Conservation (phyloP, 768 basidiomycete genomes). For the Albatrellus ellisii region DNA sequence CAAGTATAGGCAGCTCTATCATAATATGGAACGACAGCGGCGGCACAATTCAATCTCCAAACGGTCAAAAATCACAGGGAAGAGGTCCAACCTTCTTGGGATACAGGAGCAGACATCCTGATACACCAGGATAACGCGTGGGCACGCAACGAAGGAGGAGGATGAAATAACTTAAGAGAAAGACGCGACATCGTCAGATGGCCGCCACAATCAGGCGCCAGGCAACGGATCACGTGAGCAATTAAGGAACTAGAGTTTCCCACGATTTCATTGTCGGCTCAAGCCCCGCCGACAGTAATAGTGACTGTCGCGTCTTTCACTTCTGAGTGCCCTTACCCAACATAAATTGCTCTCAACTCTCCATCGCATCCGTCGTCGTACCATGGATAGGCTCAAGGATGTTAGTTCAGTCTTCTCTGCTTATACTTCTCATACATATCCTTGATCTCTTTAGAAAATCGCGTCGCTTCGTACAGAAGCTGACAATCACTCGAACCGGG, state of each 20-base stretch:
- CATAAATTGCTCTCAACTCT: conserved; percentile 10
- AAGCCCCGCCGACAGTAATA: conserved; percentile 1
- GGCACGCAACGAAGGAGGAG: background rate
- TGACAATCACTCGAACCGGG: conserved; percentile 66
- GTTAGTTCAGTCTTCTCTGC: conserved; percentile 13
- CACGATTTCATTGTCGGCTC: conserved; percentile 2
- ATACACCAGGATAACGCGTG: background rate
- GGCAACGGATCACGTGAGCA: conserved; percentile 5
- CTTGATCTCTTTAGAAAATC: conserved; percentile 43
- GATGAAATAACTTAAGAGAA: background rate
- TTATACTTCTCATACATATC: background rate
- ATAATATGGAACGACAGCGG: no score
- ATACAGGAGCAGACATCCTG: conserved; percentile 49
- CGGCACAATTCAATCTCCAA: conserved; percentile 15
- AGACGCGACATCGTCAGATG: background rate
- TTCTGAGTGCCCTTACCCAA: conserved; percentile 3
- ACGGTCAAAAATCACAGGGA: conserved; percentile 14
- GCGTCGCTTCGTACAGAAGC: conserved; percentile 70
- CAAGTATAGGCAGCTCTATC: conserved; percentile 92
- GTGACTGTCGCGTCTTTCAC: background rate
- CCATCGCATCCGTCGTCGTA: conserved; percentile 9
- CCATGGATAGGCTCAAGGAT: conserved; percentile 39
- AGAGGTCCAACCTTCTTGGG: conserved; percentile 56
- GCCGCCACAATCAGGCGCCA: background rate
- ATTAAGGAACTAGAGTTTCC: conserved; percentile 5